Percentiles rank a stretch among this genome's conserved stretches.
These are phyloP conservation scores for Phaeoacremonium minimum DNA, from an alignment of 2,329 filamentous ascomycete species.

Conservation along the genomic window DNA sequence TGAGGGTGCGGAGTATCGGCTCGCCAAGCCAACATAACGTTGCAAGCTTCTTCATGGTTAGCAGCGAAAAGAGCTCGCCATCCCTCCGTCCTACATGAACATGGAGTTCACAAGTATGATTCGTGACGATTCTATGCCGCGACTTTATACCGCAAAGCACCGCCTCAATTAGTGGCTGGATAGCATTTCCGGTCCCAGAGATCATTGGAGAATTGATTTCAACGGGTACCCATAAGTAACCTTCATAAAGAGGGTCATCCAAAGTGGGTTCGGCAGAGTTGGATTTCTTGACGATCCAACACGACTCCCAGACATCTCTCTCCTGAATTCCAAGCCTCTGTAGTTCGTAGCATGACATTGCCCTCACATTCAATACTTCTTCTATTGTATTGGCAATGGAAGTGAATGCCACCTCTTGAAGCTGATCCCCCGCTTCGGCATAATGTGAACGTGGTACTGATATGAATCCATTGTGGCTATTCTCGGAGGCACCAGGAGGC, in stretches of 20 bases:
- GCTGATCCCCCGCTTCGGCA: conserved; percentile 5
- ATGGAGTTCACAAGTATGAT: conserved; percentile 33
- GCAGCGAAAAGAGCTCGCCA: conserved; percentile 21
- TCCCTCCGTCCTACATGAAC: conserved; percentile 31
- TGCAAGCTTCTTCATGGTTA: conserved; percentile 27
- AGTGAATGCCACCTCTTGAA: conserved; percentile 1
- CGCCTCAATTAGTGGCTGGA: conserved; percentile 11
- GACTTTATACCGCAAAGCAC: conserved; percentile 19
- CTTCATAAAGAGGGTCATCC: conserved; percentile 14
- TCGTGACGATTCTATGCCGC: conserved; percentile 21
- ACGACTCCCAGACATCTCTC: conserved; percentile 25
- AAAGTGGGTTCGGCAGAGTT: conserved; percentile 29
- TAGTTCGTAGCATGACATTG: conserved; percentile 22
- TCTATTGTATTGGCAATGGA: conserved; percentile 3
- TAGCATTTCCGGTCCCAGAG: conserved; percentile 15
- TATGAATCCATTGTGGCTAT: too few species aligned
- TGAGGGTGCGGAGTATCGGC: conserved; percentile 26
- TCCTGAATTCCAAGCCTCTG: conserved; percentile 14
- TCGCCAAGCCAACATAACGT: conserved; percentile 30
- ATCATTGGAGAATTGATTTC: conserved; percentile 32
- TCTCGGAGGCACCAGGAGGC: too few species aligned
- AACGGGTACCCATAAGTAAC: conserved; percentile 26
- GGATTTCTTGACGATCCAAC: conserved; percentile 35
- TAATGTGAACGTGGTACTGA: too few species aligned
- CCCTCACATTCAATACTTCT: conserved; percentile 11